Evolutionary conservation across 106 monocot species (phyloP).

Genomic region (Dioscorea dumetorum): DNA sequence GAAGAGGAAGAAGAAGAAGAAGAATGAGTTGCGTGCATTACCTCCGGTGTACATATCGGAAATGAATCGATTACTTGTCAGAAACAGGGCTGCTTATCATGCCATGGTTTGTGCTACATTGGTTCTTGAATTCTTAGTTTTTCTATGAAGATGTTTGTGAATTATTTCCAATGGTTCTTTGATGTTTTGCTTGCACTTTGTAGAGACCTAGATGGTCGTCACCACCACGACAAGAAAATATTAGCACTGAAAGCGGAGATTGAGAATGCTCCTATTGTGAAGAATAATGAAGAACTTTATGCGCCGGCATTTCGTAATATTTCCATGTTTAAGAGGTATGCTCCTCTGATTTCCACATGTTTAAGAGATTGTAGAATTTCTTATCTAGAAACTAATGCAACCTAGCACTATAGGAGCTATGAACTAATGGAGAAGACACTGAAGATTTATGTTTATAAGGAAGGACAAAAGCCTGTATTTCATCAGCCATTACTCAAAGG

Average conservation of each 20-base stretch:
- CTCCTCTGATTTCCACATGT: background rate
- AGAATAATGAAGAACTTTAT: background rate
- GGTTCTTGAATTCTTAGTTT: background rate
- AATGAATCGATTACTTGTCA: conserved; percentile 21
- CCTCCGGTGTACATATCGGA: conserved; percentile 27
- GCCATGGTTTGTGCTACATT: conserved; percentile 20
- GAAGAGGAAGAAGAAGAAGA: background rate
- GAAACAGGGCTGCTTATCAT: conserved; percentile 30
- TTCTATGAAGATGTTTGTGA: background rate
- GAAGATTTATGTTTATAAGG: conserved; percentile 69
- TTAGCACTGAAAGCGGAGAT: conserved; percentile 9
- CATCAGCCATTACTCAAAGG: conserved; percentile 47
- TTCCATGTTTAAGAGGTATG: conserved; percentile 1
- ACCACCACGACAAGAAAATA: conserved; percentile 35
- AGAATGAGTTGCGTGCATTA: conserved; percentile 2
- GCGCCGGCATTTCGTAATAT: background rate
- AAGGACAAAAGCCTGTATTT: conserved; percentile 61
- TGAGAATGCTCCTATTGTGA: background rate
- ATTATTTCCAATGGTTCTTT: background rate
- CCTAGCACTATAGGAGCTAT: conserved; percentile 57
- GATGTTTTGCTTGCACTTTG: conserved; percentile 2
- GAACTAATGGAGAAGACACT: conserved; percentile 68
- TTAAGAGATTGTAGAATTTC: background rate
- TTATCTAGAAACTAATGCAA: background rate
- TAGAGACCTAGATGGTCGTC: conserved; percentile 46